Conservation (phyloP, 805 yeast genomes). For the Saturnispora sekii region DNA sequence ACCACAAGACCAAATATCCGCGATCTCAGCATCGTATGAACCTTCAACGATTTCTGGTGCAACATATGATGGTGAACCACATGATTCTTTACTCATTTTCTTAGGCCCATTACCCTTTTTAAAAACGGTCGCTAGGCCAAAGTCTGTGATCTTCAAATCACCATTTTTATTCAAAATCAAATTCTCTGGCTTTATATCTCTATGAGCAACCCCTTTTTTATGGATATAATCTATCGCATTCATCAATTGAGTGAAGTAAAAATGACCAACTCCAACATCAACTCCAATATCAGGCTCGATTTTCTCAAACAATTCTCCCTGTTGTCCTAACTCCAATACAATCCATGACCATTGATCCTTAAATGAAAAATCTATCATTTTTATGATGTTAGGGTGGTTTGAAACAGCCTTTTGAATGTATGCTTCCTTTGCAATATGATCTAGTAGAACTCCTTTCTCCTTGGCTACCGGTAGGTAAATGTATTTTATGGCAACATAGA, state of each 20-base stretch:
- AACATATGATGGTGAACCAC: conserved; percentile 71
- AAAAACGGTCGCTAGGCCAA: conserved; percentile 62
- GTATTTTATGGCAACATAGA: conserved; percentile 46
- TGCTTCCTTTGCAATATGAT: conserved; percentile 42
- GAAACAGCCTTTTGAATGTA: conserved; percentile 46
- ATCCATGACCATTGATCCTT: conserved; percentile 54
- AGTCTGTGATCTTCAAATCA: conserved; percentile 65
- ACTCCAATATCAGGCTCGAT: conserved; percentile 70
- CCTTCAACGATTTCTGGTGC: conserved; percentile 60
- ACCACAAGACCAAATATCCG: conserved; percentile 68
- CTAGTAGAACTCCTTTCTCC: conserved; percentile 24
- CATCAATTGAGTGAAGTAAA: conserved; percentile 57
- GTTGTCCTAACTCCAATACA: conserved; percentile 57
- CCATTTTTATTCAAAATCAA: conserved; percentile 54
- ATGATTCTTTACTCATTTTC: conserved; percentile 40
- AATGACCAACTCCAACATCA: conserved; percentile 54
- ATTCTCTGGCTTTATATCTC: conserved; percentile 65
- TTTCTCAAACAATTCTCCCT: conserved; percentile 73
- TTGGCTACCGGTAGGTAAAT: conserved; percentile 32
- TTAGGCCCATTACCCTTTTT: conserved; percentile 38
- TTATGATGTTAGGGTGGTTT: conserved; percentile 51
- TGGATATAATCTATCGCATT: conserved; percentile 55
- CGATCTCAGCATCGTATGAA: conserved; percentile 43
- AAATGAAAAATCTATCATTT: conserved; percentile 43
- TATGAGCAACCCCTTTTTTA: conserved; percentile 52